phyloP scores from a whole-genome alignment of 164 flowering plant species.

The Dillenia suffruticosa region DNA sequence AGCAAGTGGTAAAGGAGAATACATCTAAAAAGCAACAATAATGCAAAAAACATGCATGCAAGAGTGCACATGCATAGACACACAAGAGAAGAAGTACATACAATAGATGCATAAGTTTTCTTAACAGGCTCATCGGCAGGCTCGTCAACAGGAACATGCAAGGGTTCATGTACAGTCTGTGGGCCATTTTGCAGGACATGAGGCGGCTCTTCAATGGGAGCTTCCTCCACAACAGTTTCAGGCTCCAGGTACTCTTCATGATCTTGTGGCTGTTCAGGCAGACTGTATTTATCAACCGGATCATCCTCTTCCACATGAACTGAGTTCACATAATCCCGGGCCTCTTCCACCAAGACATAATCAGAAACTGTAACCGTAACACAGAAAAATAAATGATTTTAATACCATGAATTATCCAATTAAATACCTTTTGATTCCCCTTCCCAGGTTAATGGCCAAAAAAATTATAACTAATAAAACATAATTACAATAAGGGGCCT shows the following conservation, averaged over 20 bases:
- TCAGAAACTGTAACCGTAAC: constrained; percentile 15
- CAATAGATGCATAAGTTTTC: constrained; percentile 96
- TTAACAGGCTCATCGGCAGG: constrained; percentile 71
- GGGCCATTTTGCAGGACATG: constrained; percentile 34
- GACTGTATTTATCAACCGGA: constrained; percentile 37
- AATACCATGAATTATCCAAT: too few relatives aligned
- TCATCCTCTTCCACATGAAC: constrained; percentile 54
- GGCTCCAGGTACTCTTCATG: constrained; percentile 32
- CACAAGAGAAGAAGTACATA: constrained; percentile 26
- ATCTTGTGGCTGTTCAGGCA: constrained; percentile 46
- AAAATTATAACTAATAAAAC: too few relatives aligned
- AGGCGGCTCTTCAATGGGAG: constrained; percentile 35
- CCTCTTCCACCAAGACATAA: constrained; percentile 50
- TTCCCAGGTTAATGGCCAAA: too few relatives aligned
- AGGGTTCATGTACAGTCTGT: constrained; percentile 36
- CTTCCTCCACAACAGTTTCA: constrained; percentile 41
- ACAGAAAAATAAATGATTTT: too few relatives aligned
- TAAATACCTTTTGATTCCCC: too few relatives aligned
- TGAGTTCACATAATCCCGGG: constrained; percentile 42
- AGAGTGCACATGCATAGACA: too few relatives aligned
- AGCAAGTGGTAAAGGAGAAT: too few relatives aligned
- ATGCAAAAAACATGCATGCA: too few relatives aligned
- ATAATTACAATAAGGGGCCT: too few relatives aligned
- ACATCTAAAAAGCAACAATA: too few relatives aligned
- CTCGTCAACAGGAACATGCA: constrained; percentile 52